phyloP scores from a whole-genome alignment of 2,329 filamentous ascomycete species.

The Plenodomus biglobosus region DNA sequence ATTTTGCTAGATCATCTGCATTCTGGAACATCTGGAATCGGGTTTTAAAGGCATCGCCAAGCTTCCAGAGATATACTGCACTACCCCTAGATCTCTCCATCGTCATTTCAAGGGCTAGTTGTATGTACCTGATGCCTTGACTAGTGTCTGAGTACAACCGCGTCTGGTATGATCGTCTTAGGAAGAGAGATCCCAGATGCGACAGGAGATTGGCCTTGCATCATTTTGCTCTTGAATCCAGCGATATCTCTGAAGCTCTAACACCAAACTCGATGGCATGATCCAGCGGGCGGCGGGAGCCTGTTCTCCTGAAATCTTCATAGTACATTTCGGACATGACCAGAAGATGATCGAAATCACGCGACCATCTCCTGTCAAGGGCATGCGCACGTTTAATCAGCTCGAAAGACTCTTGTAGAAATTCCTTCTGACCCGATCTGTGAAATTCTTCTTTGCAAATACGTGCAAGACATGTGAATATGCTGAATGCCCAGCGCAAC shows the following conservation, averaged over 20 bases:
- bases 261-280: conserved; percentile 2
- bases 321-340: conserved; percentile 3
- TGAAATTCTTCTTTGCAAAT: conserved; percentile 4
- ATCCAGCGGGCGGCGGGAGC: conserved; percentile 1
- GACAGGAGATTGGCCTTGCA: conserved; percentile 2
- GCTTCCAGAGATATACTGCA: conserved; percentile 2
- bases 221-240: conserved; percentile 2
- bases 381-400: conserved; percentile 3
- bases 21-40: conserved; percentile 1
- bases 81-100: conserved; percentile 3
- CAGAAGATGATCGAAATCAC: conserved; percentile 3
- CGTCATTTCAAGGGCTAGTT: conserved; percentile 1
- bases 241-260: conserved; percentile 3
- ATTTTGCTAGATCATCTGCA: conserved; percentile 3
- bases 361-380: conserved; percentile 2
- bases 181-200: conserved; percentile 2
- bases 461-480: conserved; percentile 2
- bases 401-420: conserved; percentile 3
- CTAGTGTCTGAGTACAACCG: conserved; percentile 3
- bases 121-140: conserved; percentile 2
- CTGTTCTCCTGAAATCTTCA: conserved; percentile 3
- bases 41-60: conserved; percentile 2
- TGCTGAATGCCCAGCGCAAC: not conserved
- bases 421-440: conserved; percentile 2
- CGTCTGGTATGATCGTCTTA: conserved; percentile 2